phyloP scores from a whole-genome alignment of 1,139 yeast genomes.

The Candida gigantensis region DNA sequence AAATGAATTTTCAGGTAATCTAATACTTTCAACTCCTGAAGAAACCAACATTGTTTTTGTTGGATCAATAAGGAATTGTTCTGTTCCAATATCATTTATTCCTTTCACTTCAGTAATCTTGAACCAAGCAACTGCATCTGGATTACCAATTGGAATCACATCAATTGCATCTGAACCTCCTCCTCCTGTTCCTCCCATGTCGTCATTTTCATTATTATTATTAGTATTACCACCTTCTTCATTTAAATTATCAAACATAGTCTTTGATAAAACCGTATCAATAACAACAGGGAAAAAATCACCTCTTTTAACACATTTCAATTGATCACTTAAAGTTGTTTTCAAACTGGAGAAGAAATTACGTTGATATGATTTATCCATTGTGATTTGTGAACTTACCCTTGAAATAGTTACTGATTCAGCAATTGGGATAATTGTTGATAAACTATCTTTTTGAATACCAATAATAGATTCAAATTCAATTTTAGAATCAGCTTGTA shows the following conservation, averaged over 20 bases:
- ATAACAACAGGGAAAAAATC: constrained; percentile 78
- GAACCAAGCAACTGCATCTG: constrained; percentile 87
- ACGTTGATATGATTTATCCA: constrained; percentile 66
- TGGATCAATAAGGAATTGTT: constrained; percentile 66
- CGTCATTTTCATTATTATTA: constrained; percentile 16
- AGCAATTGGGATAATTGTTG: constrained; percentile 36
- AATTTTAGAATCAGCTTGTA: constrained; percentile 32
- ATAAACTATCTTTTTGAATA: constrained; percentile 18
- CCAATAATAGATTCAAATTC: constrained; percentile 26
- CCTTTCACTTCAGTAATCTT: constrained; percentile 50
- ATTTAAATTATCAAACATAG: constrained; percentile 46
- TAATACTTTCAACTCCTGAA: constrained; percentile 54
- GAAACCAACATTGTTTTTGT: constrained; percentile 66
- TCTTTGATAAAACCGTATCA: constrained; percentile 67
- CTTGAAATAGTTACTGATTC: constrained; percentile 60
- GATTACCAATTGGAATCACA: constrained; percentile 58
- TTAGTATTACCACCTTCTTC: too few species aligned
- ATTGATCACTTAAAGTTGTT: constrained; percentile 56
- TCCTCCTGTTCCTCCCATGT: constrained; percentile 27
- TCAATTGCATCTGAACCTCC: constrained; percentile 27
- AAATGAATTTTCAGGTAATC: constrained; percentile 35
- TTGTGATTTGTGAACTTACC: constrained; percentile 68
- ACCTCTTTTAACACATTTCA: constrained; percentile 58
- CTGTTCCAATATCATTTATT: constrained; percentile 26
- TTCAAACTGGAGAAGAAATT: constrained; percentile 66